A percentile compares a stretch with the other conserved stretches of the same genome.
Evolutionary conservation across 345 rosid genomes (phyloP).

Genomic region (Lepidium sativum): DNA sequence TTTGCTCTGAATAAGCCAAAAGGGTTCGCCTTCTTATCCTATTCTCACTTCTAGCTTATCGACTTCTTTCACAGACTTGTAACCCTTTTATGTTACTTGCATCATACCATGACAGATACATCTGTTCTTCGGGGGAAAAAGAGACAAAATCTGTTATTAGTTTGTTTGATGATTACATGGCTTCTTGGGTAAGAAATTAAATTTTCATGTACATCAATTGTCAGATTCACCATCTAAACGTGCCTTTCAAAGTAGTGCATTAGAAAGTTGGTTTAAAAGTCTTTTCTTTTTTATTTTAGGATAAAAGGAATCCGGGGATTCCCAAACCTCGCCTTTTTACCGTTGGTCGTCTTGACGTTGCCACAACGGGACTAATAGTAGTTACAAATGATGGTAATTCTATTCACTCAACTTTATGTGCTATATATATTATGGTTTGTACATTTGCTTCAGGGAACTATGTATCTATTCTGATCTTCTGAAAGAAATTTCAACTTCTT

Average conservation of each 20-base stretch:
- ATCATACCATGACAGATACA: constrained; percentile 49
- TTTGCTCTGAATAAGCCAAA: constrained; percentile 94
- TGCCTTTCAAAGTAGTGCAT: neutral
- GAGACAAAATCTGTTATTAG: constrained; percentile 57
- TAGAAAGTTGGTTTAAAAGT: neutral
- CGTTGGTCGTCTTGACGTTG: constrained; percentile 97
- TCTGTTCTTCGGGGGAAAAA: constrained; percentile 87
- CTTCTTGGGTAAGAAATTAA: constrained; percentile 55
- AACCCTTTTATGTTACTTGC: constrained; percentile 1
- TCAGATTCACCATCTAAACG: neutral
- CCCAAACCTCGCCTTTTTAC: constrained; percentile 87
- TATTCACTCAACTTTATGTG: neutral
- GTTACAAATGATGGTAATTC: constrained; percentile 82
- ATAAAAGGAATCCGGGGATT: constrained; percentile 55
- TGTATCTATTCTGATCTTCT: constrained; percentile 1
- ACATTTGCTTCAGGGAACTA: neutral
- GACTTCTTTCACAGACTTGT: constrained; percentile 1
- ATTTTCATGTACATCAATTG: neutral
- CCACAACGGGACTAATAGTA: constrained; percentile 75
- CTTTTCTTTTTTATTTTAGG: constrained; percentile 29
- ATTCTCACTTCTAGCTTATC: neutral
- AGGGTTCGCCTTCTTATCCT: constrained; percentile 51
- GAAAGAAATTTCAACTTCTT: neutral
- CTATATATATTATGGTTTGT: neutral
- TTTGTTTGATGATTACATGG: constrained; percentile 62